These are phyloP conservation scores for Oldenlandia corymbosa DNA, from an alignment of 257 asterid genomes.

Conservation along the genomic window DNA sequence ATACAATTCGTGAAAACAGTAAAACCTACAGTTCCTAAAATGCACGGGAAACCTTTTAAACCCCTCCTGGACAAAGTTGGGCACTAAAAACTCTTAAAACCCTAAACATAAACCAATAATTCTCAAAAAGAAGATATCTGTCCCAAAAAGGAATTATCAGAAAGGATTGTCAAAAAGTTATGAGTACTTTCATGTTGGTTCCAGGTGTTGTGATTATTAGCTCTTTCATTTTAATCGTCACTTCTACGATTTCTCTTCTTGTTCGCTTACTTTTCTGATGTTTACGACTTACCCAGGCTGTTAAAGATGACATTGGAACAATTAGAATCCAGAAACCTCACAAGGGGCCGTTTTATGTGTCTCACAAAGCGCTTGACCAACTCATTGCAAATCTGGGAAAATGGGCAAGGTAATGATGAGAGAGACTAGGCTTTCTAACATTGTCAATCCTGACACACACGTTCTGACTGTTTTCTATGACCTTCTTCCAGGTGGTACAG, in stretches of 20 bases:
- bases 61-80: too few species aligned
- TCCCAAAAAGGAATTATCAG: too few species aligned
- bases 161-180: too few species aligned
- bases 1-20: too few species aligned
- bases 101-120: too few species aligned
- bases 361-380: constrained; percentile 86
- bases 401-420: constrained; percentile 73
- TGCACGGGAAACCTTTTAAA: too few species aligned
- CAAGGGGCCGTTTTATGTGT: constrained; percentile 92
- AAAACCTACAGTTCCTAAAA: too few species aligned
- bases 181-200: not conserved
- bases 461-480: not conserved
- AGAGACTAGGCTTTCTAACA: not conserved
- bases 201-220: not conserved
- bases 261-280: constrained; percentile 16
- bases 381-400: constrained; percentile 92
- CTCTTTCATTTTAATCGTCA: too few species aligned
- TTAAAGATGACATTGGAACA: constrained; percentile 85
- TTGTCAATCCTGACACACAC: not conserved
- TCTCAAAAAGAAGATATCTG: too few species aligned
- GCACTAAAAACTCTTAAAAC: too few species aligned
- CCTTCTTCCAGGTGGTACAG: constrained; percentile 71
- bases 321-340: constrained; percentile 83
- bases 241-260: not conserved
- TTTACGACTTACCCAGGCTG: constrained; percentile 47